Evolutionary conservation across 164 flowering plant species (phyloP).

Genomic region (Magnolia sinica): DNA sequence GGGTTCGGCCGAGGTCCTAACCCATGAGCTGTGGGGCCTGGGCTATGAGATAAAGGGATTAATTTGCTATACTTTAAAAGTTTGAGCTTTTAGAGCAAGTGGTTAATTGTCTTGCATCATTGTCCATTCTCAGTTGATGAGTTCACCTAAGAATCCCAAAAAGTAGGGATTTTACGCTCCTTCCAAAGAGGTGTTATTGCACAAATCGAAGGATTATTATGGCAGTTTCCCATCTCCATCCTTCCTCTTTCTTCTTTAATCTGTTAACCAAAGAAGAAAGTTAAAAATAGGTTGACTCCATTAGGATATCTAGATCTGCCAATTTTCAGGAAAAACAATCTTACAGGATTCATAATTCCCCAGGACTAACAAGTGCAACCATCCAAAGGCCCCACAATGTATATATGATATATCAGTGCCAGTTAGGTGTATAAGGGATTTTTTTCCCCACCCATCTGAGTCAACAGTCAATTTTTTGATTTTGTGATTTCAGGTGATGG

Average conservation of each 20-base stretch:
- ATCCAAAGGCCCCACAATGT: background rate
- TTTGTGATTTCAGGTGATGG: conserved; percentile 67
- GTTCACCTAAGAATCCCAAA: no score
- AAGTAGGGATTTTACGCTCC: no score
- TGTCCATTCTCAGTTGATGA: no score
- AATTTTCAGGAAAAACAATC: background rate
- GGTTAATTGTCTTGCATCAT: no score
- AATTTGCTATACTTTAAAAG: no score
- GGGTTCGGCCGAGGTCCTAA: no score
- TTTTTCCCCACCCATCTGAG: background rate
- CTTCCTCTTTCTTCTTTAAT: background rate
- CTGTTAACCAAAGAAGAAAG: background rate
- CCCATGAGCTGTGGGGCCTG: no score
- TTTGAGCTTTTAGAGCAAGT: no score
- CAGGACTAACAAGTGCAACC: background rate
- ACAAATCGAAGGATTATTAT: no score
- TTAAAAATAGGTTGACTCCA: background rate
- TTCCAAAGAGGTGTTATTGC: no score
- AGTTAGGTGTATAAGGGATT: background rate
- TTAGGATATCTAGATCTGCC: background rate
- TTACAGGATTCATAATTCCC: background rate
- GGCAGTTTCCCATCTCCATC: background rate
- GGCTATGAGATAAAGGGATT: no score
- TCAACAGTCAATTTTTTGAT: background rate
- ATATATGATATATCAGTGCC: background rate